Conservation (phyloP, 2,329 filamentous ascomycete species). For the Trichoderma endophyticum region DNA sequence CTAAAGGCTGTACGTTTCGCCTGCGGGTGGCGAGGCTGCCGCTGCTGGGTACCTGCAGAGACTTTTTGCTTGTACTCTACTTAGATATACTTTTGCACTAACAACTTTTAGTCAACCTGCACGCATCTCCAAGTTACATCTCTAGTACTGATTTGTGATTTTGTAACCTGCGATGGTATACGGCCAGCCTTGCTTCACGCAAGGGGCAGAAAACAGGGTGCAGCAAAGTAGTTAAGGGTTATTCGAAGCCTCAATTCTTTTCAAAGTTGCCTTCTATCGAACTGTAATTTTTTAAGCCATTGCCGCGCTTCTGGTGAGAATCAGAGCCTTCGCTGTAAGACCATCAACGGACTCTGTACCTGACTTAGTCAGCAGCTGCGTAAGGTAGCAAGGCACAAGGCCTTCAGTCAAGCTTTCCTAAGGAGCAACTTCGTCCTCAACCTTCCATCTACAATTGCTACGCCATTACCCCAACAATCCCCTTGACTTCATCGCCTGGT, state of each 20-base stretch:
- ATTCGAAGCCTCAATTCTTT: neutral
- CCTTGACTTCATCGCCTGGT: neutral
- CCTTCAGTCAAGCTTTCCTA: slow-evolving; percentile 5
- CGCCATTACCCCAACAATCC: neutral
- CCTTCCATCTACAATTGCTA: neutral
- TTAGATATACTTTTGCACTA: neutral
- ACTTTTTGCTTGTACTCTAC: neutral
- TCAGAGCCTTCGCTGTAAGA: neutral
- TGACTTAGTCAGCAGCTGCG: slow-evolving; percentile 11
- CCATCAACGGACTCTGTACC: neutral
- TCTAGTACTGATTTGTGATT: neutral
- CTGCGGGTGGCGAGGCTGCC: slow-evolving; percentile 2
- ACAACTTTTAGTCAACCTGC: too few species aligned
- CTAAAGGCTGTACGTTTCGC: neutral
- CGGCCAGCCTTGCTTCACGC: slow-evolving; percentile 7
- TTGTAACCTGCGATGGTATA: neutral
- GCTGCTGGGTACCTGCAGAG: neutral
- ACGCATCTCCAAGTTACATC: neutral
- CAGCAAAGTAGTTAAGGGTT: neutral
- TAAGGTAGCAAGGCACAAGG: slow-evolving; percentile 2
- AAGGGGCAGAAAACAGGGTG: slow-evolving; percentile 2
- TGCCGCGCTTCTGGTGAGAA: neutral
- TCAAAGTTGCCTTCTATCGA: neutral
- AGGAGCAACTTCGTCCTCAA: slow-evolving; percentile 7
- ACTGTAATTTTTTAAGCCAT: neutral